Evolutionary conservation across 148 eudicot species (phyloP).

Genomic region (Amaranthus palmeri): DNA sequence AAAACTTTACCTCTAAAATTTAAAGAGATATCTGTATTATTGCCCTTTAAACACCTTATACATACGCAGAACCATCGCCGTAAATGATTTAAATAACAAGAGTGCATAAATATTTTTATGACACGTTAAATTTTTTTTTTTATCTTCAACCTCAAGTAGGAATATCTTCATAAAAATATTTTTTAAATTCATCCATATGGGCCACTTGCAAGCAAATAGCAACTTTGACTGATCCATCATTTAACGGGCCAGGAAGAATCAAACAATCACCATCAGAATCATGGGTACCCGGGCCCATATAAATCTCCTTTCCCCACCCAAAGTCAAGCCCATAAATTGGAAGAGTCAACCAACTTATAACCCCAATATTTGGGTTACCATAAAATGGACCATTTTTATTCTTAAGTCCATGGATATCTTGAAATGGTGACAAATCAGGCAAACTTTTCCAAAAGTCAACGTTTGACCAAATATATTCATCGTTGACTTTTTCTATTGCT

Average conservation of each 20-base stretch:
- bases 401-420: constrained; percentile 19
- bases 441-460: constrained; percentile 23
- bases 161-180: constrained; percentile 29
- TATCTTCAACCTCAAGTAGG: not conserved
- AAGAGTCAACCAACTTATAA: constrained; percentile 40
- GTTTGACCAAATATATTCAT: constrained; percentile 33
- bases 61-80: too few species aligned
- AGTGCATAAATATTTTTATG: too few species aligned
- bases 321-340: constrained; percentile 44
- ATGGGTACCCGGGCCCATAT: constrained; percentile 45
- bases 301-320: constrained; percentile 45
- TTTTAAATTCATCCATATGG: constrained; percentile 29
- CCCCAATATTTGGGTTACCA: constrained; percentile 37
- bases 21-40: too few species aligned
- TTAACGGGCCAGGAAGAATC: constrained; percentile 28
- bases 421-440: constrained; percentile 21
- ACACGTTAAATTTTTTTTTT: too few species aligned
- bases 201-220: constrained; percentile 36
- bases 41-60: too few species aligned
- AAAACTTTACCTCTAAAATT: too few species aligned
- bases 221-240: constrained; percentile 34
- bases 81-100: too few species aligned
- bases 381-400: constrained; percentile 17
- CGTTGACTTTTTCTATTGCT: constrained; percentile 27
- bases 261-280: constrained; percentile 38